Conservation (phyloP, 148 eudicot genomes). For the Nepenthes gracilis region DNA sequence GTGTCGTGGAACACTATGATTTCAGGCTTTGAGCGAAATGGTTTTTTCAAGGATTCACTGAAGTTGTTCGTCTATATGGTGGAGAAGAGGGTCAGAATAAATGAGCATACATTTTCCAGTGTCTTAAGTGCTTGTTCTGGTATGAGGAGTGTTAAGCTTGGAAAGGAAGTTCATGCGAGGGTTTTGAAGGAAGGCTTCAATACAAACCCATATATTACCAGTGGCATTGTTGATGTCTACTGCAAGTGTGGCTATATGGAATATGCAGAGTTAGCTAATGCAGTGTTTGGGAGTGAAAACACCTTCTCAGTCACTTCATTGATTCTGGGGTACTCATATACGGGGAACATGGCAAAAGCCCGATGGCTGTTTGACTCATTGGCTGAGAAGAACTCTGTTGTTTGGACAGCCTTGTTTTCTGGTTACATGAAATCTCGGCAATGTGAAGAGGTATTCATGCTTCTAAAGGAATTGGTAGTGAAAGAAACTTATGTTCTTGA, state of each 20-base stretch:
- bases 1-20: slow-evolving; percentile 86
- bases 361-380: slow-evolving; percentile 55
- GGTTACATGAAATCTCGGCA: slow-evolving; percentile 63
- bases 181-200: slow-evolving; percentile 36
- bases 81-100: slow-evolving; percentile 31
- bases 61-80: slow-evolving; percentile 43
- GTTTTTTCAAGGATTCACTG: slow-evolving; percentile 40
- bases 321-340: slow-evolving; percentile 69
- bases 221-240: slow-evolving; percentile 73
- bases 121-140: slow-evolving; percentile 60
- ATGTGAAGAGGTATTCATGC: slow-evolving; percentile 48
- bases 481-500: slow-evolving; percentile 30
- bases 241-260: slow-evolving; percentile 65
- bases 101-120: slow-evolving; percentile 69
- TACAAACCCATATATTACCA: slow-evolving; percentile 45
- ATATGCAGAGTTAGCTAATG: slow-evolving; percentile 48
- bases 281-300: slow-evolving; percentile 26
- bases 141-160: slow-evolving; percentile 41
- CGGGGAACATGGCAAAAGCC: slow-evolving; percentile 65
- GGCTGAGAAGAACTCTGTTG: slow-evolving; percentile 46
- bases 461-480: slow-evolving; percentile 30
- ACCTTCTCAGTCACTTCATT: slow-evolving; percentile 50
- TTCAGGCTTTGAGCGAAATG: slow-evolving; percentile 63
- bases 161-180: slow-evolving; percentile 77
- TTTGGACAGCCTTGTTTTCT: slow-evolving; percentile 71